A percentile compares a stretch with the other conserved stretches of the same genome.
Conservation (phyloP, 2,329 filamentous ascomycete species). For the Neonectria sp. region DNA sequence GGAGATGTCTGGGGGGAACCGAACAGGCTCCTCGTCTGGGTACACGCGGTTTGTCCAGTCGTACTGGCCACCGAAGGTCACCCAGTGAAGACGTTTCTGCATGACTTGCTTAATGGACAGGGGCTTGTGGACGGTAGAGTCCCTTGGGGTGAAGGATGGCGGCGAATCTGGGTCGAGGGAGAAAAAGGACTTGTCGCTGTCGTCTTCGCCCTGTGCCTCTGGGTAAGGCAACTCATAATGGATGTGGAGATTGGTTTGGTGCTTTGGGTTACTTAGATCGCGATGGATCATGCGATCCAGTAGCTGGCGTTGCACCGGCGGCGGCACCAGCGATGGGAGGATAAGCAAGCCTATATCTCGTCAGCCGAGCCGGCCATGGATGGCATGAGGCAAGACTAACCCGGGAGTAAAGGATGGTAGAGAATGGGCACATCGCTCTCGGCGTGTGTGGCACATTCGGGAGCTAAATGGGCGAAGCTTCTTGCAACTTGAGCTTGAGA, state of each 20-base stretch:
- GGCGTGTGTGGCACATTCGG: constrained; percentile 50
- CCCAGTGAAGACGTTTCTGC: constrained; percentile 88
- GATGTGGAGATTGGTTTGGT: constrained; percentile 92
- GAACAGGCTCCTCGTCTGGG: constrained; percentile 75
- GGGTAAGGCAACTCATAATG: constrained; percentile 81
- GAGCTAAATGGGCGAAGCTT: constrained; percentile 61
- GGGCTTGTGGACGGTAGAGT: constrained; percentile 81
- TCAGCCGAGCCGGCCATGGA: constrained; percentile 12
- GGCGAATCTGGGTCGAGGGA: constrained; percentile 63
- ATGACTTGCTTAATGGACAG: constrained; percentile 80
- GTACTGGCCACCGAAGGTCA: constrained; percentile 95
- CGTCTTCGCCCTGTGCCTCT: constrained; percentile 39
- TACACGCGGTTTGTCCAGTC: constrained; percentile 94
- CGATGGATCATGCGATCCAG: constrained; percentile 82
- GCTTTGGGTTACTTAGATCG: constrained; percentile 79
- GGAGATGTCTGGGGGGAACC: constrained; percentile 82
- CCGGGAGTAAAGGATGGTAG: constrained; percentile 77
- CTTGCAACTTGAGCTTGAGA: constrained; percentile 57
- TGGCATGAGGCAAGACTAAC: constrained; percentile 59
- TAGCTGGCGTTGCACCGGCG: constrained; percentile 76
- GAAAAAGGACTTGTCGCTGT: constrained; percentile 67
- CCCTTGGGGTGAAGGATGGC: constrained; percentile 76
- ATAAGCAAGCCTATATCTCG: constrained; percentile 80
- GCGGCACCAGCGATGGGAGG: constrained; percentile 81
- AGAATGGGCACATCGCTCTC: constrained; percentile 67